Evolutionary conservation across 2,329 filamentous ascomycete species (phyloP).

Genomic region (Chrysosporium keratinophilum): DNA sequence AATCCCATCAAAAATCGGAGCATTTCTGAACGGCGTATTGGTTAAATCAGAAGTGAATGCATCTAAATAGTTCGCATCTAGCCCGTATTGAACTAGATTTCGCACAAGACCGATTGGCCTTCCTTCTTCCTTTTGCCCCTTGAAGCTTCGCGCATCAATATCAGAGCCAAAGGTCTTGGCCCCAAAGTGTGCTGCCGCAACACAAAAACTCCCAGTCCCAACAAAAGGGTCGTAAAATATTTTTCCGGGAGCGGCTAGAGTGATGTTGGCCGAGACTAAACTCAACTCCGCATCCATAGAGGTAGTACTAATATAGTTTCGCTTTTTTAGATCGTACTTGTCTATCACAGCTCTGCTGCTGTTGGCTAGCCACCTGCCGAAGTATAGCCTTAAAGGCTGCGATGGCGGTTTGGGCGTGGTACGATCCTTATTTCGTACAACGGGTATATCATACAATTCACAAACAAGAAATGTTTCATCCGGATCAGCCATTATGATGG

Average conservation of each 20-base stretch:
- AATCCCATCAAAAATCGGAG: slow-evolving; percentile 70
- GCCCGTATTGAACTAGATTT: slow-evolving; percentile 78
- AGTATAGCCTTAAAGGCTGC: slow-evolving; percentile 52
- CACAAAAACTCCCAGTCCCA: slow-evolving; percentile 83
- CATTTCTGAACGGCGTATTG: slow-evolving; percentile 61
- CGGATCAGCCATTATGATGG: slow-evolving; percentile 63
- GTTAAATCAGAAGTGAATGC: slow-evolving; percentile 80
- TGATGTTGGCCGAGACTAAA: slow-evolving; percentile 83
- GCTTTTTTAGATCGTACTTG: slow-evolving; percentile 82
- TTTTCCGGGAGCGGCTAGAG: slow-evolving; percentile 68
- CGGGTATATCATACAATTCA: slow-evolving; percentile 58
- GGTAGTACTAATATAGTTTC: slow-evolving; percentile 87
- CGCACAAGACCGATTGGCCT: slow-evolving; percentile 41
- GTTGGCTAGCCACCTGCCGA: slow-evolving; percentile 60
- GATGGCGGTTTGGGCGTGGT: slow-evolving; percentile 9
- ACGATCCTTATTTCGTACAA: slow-evolving; percentile 4
- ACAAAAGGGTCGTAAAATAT: slow-evolving; percentile 93
- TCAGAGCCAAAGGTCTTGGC: slow-evolving; percentile 76
- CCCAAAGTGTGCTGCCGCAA: slow-evolving; percentile 85
- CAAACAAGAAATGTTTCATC: slow-evolving; percentile 69
- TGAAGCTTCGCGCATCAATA: slow-evolving; percentile 85
- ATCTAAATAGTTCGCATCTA: slow-evolving; percentile 58
- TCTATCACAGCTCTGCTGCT: slow-evolving; percentile 58
- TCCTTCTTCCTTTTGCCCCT: slow-evolving; percentile 43
- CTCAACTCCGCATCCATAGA: slow-evolving; percentile 95